A percentile compares a stretch with the other conserved stretches of the same genome.
Evolutionary conservation across 2,329 filamentous ascomycete genomes (phyloP).

Genomic region (Colletotrichum lupini): DNA sequence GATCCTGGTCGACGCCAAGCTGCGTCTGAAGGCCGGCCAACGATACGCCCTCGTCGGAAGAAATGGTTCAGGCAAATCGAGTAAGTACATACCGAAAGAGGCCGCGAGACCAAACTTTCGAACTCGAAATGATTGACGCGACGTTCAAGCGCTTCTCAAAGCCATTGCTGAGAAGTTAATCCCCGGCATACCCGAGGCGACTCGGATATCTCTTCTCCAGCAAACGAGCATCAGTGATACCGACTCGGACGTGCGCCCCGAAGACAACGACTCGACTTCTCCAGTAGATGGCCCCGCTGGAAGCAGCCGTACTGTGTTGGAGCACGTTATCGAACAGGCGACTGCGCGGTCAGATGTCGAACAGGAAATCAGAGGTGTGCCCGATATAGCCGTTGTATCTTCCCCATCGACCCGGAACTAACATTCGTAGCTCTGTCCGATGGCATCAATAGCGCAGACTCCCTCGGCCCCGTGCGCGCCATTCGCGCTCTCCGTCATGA

Average conservation of each 20-base stretch:
- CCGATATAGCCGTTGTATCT: too few relatives aligned
- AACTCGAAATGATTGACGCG: background rate
- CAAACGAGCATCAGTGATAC: slow-evolving; percentile 65
- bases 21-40: slow-evolving; percentile 77
- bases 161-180: slow-evolving; percentile 84
- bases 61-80: slow-evolving; percentile 88
- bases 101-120: background rate
- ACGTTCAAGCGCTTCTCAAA: slow-evolving; percentile 69
- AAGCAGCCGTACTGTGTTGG: slow-evolving; percentile 62
- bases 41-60: slow-evolving; percentile 83
- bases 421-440: slow-evolving; percentile 63
- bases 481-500: slow-evolving; percentile 72
- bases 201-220: slow-evolving; percentile 75
- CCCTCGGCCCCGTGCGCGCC: slow-evolving; percentile 67
- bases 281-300: slow-evolving; percentile 19
- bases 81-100: slow-evolving; percentile 52
- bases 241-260: slow-evolving; percentile 38
- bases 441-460: slow-evolving; percentile 69
- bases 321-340: slow-evolving; percentile 74
- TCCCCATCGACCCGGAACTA: background rate
- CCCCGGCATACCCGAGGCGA: slow-evolving; percentile 76
- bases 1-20: slow-evolving; percentile 75
- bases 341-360: slow-evolving; percentile 67
- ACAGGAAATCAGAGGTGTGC: slow-evolving; percentile 68
- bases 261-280: background rate